These are phyloP conservation scores for Fraxinus excelsior DNA, from an alignment of 257 asterid species.

Conservation along the genomic window DNA sequence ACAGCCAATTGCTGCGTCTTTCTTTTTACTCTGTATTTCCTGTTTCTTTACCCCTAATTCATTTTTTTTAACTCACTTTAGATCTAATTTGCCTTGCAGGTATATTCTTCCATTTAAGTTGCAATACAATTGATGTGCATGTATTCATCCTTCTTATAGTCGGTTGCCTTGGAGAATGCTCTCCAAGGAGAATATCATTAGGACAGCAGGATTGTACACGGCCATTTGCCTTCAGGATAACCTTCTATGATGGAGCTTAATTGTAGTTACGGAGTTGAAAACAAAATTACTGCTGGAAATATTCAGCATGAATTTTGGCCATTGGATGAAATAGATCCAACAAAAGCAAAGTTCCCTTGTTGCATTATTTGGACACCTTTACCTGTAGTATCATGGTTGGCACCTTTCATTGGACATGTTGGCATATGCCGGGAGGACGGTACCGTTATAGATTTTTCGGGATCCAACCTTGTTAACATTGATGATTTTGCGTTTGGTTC, in stretches of 20 bases:
- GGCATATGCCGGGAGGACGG: conserved; percentile 92
- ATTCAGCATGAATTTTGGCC: conserved; percentile 76
- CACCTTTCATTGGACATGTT: conserved; percentile 94
- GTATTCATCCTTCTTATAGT: conserved; percentile 8
- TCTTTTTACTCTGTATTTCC: not conserved
- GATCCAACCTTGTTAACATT: conserved; percentile 66
- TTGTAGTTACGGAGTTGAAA: conserved; percentile 38
- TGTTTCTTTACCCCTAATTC: not conserved
- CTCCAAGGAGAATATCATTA: conserved; percentile 21
- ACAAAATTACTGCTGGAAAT: conserved; percentile 20
- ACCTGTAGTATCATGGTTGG: conserved; percentile 96
- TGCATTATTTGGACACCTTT: conserved; percentile 94
- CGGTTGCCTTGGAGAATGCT: conserved; percentile 12
- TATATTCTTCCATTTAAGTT: conserved; percentile 15
- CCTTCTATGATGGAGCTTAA: conserved; percentile 54
- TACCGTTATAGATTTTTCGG: conserved; percentile 69
- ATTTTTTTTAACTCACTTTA: not conserved
- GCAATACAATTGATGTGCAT: not conserved
- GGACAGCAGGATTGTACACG: conserved; percentile 30
- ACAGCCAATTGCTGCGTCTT: not conserved
- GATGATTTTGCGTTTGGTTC: conserved; percentile 73
- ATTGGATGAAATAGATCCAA: conserved; percentile 59
- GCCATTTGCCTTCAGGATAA: conserved; percentile 35
- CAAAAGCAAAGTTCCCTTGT: conserved; percentile 76
- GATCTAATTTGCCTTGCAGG: conserved; percentile 15